Evolutionary conservation across 352 stramenopile species (phyloP).

Genomic region (Phytophthora sp.): DNA sequence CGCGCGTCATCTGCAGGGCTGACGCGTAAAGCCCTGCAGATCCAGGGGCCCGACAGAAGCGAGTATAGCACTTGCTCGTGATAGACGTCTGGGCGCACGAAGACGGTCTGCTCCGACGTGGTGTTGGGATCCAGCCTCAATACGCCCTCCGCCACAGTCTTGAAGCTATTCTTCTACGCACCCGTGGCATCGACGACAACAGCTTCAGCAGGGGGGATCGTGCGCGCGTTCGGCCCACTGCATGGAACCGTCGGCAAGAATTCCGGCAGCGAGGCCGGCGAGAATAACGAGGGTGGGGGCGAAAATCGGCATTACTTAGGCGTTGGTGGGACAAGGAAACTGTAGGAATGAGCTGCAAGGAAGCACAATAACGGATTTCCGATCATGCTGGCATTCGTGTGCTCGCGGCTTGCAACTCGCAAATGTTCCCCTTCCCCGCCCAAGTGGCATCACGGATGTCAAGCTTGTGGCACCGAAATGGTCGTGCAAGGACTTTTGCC

Average conservation of each 20-base stretch:
- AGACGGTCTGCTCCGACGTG: constrained; percentile 31
- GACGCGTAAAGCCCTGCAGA: constrained; percentile 34
- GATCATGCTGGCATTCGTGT: constrained; percentile 8
- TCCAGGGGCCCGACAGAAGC: constrained; percentile 25
- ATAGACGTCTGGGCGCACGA: constrained; percentile 32
- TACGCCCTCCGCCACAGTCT: constrained; percentile 24
- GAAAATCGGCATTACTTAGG: constrained; percentile 26
- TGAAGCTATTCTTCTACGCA: constrained; percentile 33
- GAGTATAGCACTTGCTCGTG: constrained; percentile 30
- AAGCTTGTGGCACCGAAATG: constrained; percentile 13
- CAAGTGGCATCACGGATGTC: constrained; percentile 27
- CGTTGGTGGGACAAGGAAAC: constrained; percentile 14
- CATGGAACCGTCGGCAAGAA: constrained; percentile 13
- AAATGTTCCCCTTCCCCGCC: constrained; percentile 22
- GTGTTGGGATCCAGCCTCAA: constrained; percentile 19
- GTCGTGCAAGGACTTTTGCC: not conserved
- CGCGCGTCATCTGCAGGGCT: no score
- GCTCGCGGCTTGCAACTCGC: constrained; percentile 11
- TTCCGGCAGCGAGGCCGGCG: constrained; percentile 12
- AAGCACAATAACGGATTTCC: constrained; percentile 8
- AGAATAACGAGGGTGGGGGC: constrained; percentile 26
- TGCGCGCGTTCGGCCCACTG: constrained; percentile 24
- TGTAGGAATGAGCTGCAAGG: constrained; percentile 19
- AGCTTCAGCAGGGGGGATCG: constrained; percentile 16
- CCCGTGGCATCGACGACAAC: constrained; percentile 32